Base-by-base conservation (phyloP, 2,329 filamentous ascomycete genomes). In the Verticillium tricorpus region DNA sequence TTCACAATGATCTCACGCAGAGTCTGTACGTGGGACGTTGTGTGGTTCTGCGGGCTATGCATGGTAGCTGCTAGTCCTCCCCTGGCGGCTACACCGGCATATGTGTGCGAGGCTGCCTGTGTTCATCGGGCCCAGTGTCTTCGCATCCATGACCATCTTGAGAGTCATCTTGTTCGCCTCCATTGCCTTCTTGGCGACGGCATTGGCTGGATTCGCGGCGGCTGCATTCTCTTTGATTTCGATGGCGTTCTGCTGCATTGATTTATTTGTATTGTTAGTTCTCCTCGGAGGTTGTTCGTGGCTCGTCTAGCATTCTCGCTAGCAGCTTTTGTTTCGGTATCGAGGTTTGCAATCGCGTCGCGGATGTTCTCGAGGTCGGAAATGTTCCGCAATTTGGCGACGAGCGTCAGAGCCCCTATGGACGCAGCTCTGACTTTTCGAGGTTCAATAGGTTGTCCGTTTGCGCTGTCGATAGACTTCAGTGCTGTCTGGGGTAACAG, bases 1-100 rank as follows among this genome's bases (percentile, higher is more conserved):
- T 67, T 66, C 50, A 63, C 59, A 17, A 66, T 64, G 52, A 66
- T 66, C 60, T 65, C 65, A 67, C 63, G 62, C 15, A 40, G 22
- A 7, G 57, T 50, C 28, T 59, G 45, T 17, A 35, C 39, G 15
- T 52, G 39, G 7, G 57, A 59, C 39, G 40, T 59, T 59, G 28
- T 59, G n/a, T 59, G 28, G 57, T 59, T 59, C 57, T 54, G 57
- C 22, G 39, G 57, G 45, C 28, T 59, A 39, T 59, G 8, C 12
- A 59, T 59, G 25, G 5, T 59, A 34, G 40, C 57, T 59, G 17
- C 57, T 32, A 59, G 57, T 59, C 57, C 57, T 59, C 40, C 40
- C 32, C 57, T 37, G 8, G 57, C 57, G 57, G 40, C 57, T 35
- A 59, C 25, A 52, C 56, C 32, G 14, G 56, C 35, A 35, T 45